Base-by-base conservation (phyloP, 768 basidiomycete species). In the Lactarius indigo region DNA sequence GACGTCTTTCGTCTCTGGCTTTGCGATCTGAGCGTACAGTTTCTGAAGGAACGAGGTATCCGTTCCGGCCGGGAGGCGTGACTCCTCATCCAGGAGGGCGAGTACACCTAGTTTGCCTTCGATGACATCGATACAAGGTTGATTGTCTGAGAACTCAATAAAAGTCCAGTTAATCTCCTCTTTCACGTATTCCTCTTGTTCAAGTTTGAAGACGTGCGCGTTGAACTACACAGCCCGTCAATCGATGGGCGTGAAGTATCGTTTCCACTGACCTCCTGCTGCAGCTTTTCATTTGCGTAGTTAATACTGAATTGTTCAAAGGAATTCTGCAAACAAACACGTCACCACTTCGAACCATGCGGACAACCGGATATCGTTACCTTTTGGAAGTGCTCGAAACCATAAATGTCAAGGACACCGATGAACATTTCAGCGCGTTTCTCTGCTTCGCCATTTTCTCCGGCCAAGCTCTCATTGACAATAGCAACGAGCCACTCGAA, bases 261-360 rank as follows among this genome's bases (percentile, higher is more conserved):
- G 26, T 37, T 41, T 31, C 3, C n/a, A 66, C 81, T 57, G 71
- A 92, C 94, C 87, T 98, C 96, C 77, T 98, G 97, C 73, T 99
- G 97, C 56, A 98, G 78, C 78, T 96, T 95, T 76, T 96, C 97
- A 74, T 99, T 99, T 28, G 97, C 97, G 75, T 98, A 99, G 75
- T 99, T 99, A 81, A 99, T 99, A 77, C 96, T 98, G 79, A 99
- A 99, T 79, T 99, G 97, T 78, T 99, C 94, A 72, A 96, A 92
- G 2, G 89, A 91, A 72, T 92, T 91, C 89, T 91, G 69, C 47
- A 50, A 60, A 62, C 20, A 15, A 47, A 3, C 17, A 17, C 52
- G 50, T 41, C 44, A 58, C 37, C 41, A 63, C 64, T 42, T 18
- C 26, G 47, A 12, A 18, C 23, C 44, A 65, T 17, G 28, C 5